Evolutionary conservation across 441 rosid species (phyloP).

Genomic region (Adansonia gregorii): DNA sequence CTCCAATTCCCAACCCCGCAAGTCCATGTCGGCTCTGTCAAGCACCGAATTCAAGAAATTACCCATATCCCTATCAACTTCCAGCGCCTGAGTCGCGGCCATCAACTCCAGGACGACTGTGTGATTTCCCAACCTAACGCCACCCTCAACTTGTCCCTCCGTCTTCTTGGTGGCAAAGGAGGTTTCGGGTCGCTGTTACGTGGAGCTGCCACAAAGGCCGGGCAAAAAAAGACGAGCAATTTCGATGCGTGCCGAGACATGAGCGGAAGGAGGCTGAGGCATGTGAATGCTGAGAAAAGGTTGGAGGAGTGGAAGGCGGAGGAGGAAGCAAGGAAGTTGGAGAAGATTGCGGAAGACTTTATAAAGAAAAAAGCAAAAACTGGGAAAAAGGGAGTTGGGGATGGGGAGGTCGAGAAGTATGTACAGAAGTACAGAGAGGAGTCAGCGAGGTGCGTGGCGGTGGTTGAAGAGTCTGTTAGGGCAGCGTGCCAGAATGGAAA

Average conservation of each 20-base stretch:
- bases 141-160: slow-evolving; percentile 68
- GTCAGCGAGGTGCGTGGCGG: slow-evolving; percentile 83
- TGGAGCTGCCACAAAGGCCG: slow-evolving; percentile 94
- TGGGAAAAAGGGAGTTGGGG: slow-evolving; percentile 76
- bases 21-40: slow-evolving; percentile 50
- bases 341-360: slow-evolving; percentile 78
- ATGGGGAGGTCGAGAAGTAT: slow-evolving; percentile 78
- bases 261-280: slow-evolving; percentile 95
- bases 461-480: slow-evolving; percentile 74
- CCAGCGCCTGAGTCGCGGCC: slow-evolving; percentile 70
- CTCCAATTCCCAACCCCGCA: slow-evolving; percentile 48
- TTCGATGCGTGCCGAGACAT: slow-evolving; percentile 95
- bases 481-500: slow-evolving; percentile 57
- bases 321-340: slow-evolving; percentile 80
- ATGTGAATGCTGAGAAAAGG: slow-evolving; percentile 92
- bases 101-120: slow-evolving; percentile 55
- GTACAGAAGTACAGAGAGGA: slow-evolving; percentile 70
- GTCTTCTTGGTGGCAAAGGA: slow-evolving; percentile 91
- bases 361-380: slow-evolving; percentile 73
- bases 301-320: slow-evolving; percentile 93
- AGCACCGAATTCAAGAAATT: slow-evolving; percentile 59
- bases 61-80: slow-evolving; percentile 63
- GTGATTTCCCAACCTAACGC: slow-evolving; percentile 46
- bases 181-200: slow-evolving; percentile 94
- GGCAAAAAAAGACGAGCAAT: slow-evolving; percentile 94